Base-by-base conservation (phyloP, 2,329 filamentous ascomycete species). In the Dactylella cylindrospora region DNA sequence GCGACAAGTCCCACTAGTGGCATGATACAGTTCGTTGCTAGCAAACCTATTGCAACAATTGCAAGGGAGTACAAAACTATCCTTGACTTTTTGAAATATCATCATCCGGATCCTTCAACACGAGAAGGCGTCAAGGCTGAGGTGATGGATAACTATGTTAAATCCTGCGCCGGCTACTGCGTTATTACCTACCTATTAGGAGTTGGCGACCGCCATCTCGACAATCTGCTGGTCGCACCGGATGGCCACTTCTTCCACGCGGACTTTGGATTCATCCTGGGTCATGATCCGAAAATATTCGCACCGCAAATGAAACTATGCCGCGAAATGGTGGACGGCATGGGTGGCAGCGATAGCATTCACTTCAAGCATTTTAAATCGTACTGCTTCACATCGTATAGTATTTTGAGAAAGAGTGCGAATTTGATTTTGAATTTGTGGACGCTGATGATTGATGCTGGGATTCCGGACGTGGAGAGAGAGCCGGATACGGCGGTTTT, bases 181-280 rank as follows among this genome's bases (percentile, higher is more conserved):
- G 93, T 98, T 10, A 96, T 98, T 67, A 98, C 94, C 0, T 98
- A 98, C 72, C 87, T 98, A 12, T 81, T 98, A 9, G 94, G 93
- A 25, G 93, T 98, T 2, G 93, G 93, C 15, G 93, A 98, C 72
- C 84, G 93, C 1, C 93, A 98, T 74, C 80, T 97, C 2, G 93
- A 98, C 72, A 98, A 98, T 70, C 81, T 98, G 1, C 83, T 98
- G 20, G 82, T 98, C 3, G 83, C 90, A 0, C 90, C 93, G 0
- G 86, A 90, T 67, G 93, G 84, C 0, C 89, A 94, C 73, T 98
- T 98, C 77, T 96, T 98, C 79, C 93, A 98, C 72, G 90, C 91
- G 23, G 93, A 98, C 73, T 98, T 98, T 70, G 93, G 94, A 33
- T 98, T 95, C 74, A 98, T 98, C 65, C 84, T 98, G 1, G 93